phyloP scores from a whole-genome alignment of 257 asterid species.

The Ehretia macrophylla region DNA sequence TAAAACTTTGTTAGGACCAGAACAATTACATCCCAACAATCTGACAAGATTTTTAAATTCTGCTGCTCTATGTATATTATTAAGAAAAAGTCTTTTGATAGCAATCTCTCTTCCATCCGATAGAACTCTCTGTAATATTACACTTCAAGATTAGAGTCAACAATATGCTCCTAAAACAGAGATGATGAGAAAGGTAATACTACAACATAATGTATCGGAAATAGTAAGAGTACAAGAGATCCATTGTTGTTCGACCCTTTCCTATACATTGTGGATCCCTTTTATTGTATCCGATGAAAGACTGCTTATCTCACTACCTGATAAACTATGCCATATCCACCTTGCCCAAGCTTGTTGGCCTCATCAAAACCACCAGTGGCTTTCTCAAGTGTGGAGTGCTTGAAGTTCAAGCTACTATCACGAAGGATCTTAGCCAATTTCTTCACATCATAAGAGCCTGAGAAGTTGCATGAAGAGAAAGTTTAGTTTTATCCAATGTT shows the following conservation, averaged over 20 bases:
- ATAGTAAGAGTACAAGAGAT: too few relatives aligned
- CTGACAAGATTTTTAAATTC: background rate
- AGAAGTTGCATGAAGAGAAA: background rate
- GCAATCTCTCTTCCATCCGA: background rate
- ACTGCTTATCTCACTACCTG: slow-evolving; percentile 1
- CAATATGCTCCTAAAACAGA: too few relatives aligned
- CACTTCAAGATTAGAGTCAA: too few relatives aligned
- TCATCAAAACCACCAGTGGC: slow-evolving; percentile 19
- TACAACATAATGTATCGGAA: background rate
- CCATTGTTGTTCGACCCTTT: too few relatives aligned
- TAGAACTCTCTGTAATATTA: slow-evolving; percentile 10
- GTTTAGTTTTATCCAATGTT: background rate
- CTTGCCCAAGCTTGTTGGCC: slow-evolving; percentile 27
- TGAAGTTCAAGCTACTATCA: slow-evolving; percentile 20
- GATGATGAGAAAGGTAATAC: too few relatives aligned
- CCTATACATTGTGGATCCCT: too few relatives aligned
- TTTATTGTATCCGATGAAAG: background rate
- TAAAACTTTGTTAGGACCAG: background rate
- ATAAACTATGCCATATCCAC: slow-evolving; percentile 28
- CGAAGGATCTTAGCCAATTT: slow-evolving; percentile 13
- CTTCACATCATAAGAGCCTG: slow-evolving; percentile 11
- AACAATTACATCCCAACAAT: background rate
- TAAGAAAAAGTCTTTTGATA: background rate
- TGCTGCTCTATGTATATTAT: background rate
- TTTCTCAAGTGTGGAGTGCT: slow-evolving; percentile 20